A percentile compares a stretch with the other conserved stretches of the same genome.
phyloP scores from a whole-genome alignment of 225 moss, liverwort and hornwort genomes.

The Marchantia polymorpha region DNA sequence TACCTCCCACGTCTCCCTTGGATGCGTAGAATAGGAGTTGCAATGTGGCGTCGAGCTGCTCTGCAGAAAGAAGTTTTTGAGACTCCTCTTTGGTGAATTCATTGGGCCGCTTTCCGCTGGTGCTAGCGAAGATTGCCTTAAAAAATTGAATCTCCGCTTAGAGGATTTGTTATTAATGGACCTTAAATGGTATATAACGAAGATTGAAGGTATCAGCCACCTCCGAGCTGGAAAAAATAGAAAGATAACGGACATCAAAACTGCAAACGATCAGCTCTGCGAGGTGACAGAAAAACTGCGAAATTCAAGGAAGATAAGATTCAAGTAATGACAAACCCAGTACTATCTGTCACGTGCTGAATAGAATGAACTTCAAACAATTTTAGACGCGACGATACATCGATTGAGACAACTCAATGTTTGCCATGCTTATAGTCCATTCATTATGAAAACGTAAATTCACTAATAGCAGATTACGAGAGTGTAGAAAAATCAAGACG shows the following conservation, averaged over 20 bases:
- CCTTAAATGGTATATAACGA: slow-evolving; percentile 13
- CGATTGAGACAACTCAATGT: too few species aligned
- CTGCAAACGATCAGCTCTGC: not conserved
- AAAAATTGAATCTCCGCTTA: slow-evolving; percentile 47
- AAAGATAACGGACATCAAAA: not conserved
- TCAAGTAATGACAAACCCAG: too few species aligned
- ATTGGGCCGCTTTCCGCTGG: slow-evolving; percentile 30
- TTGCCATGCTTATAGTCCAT: too few species aligned
- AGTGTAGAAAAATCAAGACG: too few species aligned
- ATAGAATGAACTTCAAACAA: too few species aligned
- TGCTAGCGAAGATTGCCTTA: slow-evolving; percentile 72
- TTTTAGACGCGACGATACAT: too few species aligned
- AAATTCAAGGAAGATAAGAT: not conserved
- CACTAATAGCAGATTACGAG: too few species aligned
- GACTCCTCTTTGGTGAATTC: slow-evolving; percentile 37
- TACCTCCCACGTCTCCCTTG: slow-evolving; percentile 52
- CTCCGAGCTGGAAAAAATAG: not conserved
- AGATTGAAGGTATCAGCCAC: slow-evolving; percentile 17
- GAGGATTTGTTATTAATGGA: slow-evolving; percentile 22
- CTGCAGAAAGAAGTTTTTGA: slow-evolving; percentile 47
- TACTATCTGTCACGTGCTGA: too few species aligned
- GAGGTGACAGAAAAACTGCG: not conserved
- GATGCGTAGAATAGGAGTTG: slow-evolving; percentile 67
- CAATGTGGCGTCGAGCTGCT: slow-evolving; percentile 72
- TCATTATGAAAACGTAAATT: too few species aligned